phyloP scores from a whole-genome alignment of 352 stramenopile genomes.

The Bremia lactucae region DNA sequence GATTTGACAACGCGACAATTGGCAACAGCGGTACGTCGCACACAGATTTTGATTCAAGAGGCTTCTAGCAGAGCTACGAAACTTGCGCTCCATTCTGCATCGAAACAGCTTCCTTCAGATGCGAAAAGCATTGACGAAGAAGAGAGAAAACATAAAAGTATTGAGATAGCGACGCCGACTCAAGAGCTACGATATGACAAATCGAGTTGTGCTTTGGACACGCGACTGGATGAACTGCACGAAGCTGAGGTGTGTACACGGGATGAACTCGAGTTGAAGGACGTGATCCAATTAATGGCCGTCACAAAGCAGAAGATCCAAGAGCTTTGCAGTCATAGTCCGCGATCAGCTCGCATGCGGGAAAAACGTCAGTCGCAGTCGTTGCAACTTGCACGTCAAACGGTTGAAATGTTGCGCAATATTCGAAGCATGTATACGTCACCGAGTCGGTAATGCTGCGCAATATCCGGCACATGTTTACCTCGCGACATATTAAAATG shows the following conservation, averaged over 20 bases:
- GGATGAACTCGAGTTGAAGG: constrained; percentile 37
- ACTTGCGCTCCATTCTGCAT: constrained; percentile 34
- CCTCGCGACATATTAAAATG: background rate
- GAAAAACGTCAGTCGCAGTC: constrained; percentile 61
- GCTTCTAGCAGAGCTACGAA: constrained; percentile 21
- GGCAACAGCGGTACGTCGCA: constrained; percentile 13
- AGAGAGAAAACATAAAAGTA: constrained; percentile 13
- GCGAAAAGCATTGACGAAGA: no score
- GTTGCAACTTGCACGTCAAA: constrained; percentile 42
- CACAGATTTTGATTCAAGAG: constrained; percentile 27
- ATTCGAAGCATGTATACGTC: constrained; percentile 35
- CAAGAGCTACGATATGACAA: no score
- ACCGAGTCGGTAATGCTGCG: constrained; percentile 12
- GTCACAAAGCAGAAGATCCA: constrained; percentile 35
- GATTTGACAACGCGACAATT: constrained; percentile 15
- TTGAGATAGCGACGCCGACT: background rate
- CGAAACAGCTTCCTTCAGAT: constrained; percentile 27
- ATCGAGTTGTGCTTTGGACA: no score
- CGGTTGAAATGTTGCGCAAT: constrained; percentile 54
- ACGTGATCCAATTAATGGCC: constrained; percentile 50
- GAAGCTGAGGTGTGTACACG: no score
- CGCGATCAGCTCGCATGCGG: constrained; percentile 52
- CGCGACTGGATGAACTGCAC: no score
- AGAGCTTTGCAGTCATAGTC: constrained; percentile 39
- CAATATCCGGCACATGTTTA: no score